Evolutionary conservation across 2,329 filamentous ascomycete genomes (phyloP), one percentile per base, ranked within the genome.

Genomic region (Neophaeococcomyces mojaviensis): DNA sequence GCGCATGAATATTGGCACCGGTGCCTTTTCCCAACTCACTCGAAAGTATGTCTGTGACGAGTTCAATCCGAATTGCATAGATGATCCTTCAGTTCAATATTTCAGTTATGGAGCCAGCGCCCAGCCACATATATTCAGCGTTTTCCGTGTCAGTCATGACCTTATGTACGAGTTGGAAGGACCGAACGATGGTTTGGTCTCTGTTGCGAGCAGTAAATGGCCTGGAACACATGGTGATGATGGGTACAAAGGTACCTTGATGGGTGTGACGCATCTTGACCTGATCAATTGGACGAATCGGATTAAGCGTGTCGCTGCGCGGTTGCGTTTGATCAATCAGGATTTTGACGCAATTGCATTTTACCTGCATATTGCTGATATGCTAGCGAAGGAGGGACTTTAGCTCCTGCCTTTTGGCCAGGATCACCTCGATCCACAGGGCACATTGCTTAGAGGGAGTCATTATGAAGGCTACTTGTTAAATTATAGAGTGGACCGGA

Each of bases 261-360:
- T 79, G n/a, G 75, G 75, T 3, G 78, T 81, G 48, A 80, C 74
- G 59, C 79, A 82, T 63, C 60, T 82, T 38, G 78, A 82, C 54
- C 58, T 82, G 50, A 82, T 82, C 61, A 82, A 82, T 54, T 82
- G 79, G 79, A 79, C 76, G 22, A 82, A 81, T 52, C 66, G 77
- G 24, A 55, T 81, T 31, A 74, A 79, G 54, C 79, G 75, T 73
- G 68, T 76, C 47, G 67, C 77, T 39, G 78, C 74, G 59, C 67
- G 73, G 48, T 56, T 81, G 44, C 74, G 72, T 2, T 75, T 78
- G 3, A 72, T 72, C 48, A 73, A 72, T 59, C 35, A 39, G 51
- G 78, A 73, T 35, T 82, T 82, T 61, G 82, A 82, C 77, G 68
- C 84, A 60, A 62, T 81, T 61, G 66, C 72, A 66, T 69, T 85